Percentiles rank a stretch among this genome's conserved stretches.
Conservation (phyloP, 1,284 basidiomycete species). For the Hypsizygus ulmarius region DNA sequence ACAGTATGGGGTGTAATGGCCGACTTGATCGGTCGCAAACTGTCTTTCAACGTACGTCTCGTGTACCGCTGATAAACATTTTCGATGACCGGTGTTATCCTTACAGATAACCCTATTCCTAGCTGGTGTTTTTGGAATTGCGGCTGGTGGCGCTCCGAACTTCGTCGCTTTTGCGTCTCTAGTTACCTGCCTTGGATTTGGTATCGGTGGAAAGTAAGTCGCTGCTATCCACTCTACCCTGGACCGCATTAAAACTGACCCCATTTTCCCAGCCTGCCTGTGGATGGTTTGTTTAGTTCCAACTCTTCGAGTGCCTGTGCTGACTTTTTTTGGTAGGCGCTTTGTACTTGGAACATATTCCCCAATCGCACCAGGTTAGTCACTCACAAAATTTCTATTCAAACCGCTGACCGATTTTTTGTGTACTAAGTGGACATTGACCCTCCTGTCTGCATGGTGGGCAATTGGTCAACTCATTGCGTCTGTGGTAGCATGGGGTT, state of each 20-base stretch:
- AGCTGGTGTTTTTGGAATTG: slow-evolving; percentile 56
- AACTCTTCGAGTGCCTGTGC: neutral
- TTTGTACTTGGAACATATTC: slow-evolving; percentile 56
- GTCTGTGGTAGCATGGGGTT: slow-evolving; percentile 48
- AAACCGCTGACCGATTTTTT: neutral
- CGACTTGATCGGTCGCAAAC: slow-evolving; percentile 47
- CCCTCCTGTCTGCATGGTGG: slow-evolving; percentile 67
- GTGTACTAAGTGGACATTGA: slow-evolving; percentile 53
- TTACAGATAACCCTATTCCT: slow-evolving; percentile 53
- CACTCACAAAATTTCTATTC: neutral
- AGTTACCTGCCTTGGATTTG: slow-evolving; percentile 53
- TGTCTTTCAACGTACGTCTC: slow-evolving; percentile 50
- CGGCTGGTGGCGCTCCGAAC: slow-evolving; percentile 51
- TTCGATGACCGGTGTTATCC: neutral
- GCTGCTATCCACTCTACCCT: neutral
- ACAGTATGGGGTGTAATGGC: slow-evolving; percentile 51
- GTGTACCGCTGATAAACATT: neutral
- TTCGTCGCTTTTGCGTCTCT: slow-evolving; percentile 51
- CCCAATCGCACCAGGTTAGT: slow-evolving; percentile 45
- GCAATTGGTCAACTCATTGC: slow-evolving; percentile 57
- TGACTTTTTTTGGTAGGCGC: slow-evolving; percentile 34
- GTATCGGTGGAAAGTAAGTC: slow-evolving; percentile 54
- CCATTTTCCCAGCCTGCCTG: slow-evolving; percentile 39
- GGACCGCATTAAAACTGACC: slow-evolving; percentile 1
- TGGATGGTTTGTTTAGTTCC: slow-evolving; percentile 40